Base-by-base conservation (phyloP, 2,329 filamentous ascomycete genomes). In the Sporothrix curviconia region DNA sequence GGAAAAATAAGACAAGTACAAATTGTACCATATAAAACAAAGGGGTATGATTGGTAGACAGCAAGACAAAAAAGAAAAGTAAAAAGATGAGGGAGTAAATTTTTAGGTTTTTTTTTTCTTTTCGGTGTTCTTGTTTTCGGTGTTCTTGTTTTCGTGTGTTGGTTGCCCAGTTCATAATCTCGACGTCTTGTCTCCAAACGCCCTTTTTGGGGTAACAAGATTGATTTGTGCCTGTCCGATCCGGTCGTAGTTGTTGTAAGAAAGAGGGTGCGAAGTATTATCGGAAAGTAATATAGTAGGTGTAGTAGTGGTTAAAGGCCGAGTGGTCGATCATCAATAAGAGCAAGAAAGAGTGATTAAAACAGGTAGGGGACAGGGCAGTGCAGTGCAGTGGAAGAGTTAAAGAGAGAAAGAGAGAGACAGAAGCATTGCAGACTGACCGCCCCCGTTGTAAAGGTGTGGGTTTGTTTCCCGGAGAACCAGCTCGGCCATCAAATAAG, bases 401-500 rank as follows among this genome's bases (percentile, higher is more conserved):
- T n/a, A 28, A 32, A 19, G 22, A 47, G 19, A 19, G 28, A n/a
- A 28, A 30, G 42, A 15, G 7, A 28, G 24, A 28, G 14, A 28
- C 22, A n/a, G 9, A 30, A 28, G n/a, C n/a, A 46, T 9, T 19
- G 39, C 39, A 46, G 15, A 47, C 30, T 32, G 25, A n/a, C n/a
- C n/a, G n/a, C n/a, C n/a, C 44, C 44, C 25, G 25, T 47, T 25
- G 30, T 32, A 28, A 19, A 28, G 36, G 30, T 37, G 47, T 51
- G 24, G 34, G 24, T 51, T 37, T 50, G 30, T 50, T 24, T 49
- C 44, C 51, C 59, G 49, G 59, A 60, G 59, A 57, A 51, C 58
- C 58, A 58, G 59, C 58, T 59, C 58, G 54, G 58, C 54, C 42
- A 47, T 55, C 22, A 32, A 43, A 34, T 34, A 34, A 51, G 32